Evolutionary conservation across 352 stramenopile genomes (phyloP).

Genomic region (Phytophthora capsici): DNA sequence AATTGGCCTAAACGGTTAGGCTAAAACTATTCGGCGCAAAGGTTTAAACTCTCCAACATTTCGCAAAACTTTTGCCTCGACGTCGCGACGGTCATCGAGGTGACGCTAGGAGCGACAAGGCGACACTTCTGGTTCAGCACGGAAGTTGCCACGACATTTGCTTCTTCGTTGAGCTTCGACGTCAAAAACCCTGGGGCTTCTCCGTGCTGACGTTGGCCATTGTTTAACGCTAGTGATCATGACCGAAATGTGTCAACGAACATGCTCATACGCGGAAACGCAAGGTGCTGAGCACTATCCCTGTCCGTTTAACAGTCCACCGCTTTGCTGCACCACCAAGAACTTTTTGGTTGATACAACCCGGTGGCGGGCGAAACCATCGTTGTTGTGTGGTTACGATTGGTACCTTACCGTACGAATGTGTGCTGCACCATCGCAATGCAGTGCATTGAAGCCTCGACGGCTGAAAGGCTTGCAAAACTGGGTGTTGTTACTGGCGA

Average conservation of each 20-base stretch:
- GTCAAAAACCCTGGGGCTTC: background rate
- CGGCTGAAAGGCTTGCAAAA: background rate
- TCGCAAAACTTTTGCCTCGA: background rate
- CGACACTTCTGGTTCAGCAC: background rate
- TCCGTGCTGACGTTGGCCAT: conserved; percentile 2
- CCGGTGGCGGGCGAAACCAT: background rate
- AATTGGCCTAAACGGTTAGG: too few species aligned
- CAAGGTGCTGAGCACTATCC: conserved; percentile 19
- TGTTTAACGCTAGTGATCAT: conserved; percentile 24
- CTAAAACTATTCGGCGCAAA: background rate
- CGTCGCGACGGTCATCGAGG: background rate
- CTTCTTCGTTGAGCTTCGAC: background rate
- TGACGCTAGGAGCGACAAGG: background rate
- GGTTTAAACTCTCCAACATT: too few species aligned
- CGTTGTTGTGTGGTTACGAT: conserved; percentile 11
- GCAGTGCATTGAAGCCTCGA: background rate
- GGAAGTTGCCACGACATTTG: background rate
- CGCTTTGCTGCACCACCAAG: conserved; percentile 3
- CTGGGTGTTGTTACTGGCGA: background rate
- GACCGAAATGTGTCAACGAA: conserved; percentile 24
- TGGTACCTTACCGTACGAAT: too few species aligned
- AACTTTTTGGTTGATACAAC: conserved; percentile 13
- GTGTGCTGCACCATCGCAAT: conserved; percentile 1
- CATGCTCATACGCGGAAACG: conserved; percentile 21
- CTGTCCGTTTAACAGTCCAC: conserved; percentile 3